Evolutionary conservation across 2,329 filamentous ascomycete genomes (phyloP).

Genomic region (Aquanectria penicillioides): DNA sequence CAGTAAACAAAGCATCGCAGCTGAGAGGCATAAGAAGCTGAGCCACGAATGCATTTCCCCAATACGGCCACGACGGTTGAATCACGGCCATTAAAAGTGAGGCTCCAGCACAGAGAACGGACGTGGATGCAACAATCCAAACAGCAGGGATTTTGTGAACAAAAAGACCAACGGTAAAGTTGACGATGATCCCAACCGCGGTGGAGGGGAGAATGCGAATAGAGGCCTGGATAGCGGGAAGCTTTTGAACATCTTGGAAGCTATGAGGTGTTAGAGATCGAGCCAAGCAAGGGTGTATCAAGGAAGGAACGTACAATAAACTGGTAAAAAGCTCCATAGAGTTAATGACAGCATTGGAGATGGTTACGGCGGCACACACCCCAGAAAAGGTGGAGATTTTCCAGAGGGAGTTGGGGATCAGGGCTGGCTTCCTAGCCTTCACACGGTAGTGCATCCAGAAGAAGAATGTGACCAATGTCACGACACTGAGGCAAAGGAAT

Average conservation of each 20-base stretch:
- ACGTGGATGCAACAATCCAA: constrained; percentile 52
- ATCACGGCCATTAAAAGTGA: constrained; percentile 67
- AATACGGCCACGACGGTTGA: constrained; percentile 60
- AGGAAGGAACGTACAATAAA: constrained; percentile 58
- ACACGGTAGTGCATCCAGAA: constrained; percentile 65
- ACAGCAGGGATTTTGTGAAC: constrained; percentile 53
- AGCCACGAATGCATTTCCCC: constrained; percentile 57
- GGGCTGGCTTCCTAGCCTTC: constrained; percentile 56
- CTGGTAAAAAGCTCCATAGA: constrained; percentile 57
- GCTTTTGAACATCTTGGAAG: constrained; percentile 60
- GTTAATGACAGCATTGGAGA: constrained; percentile 56
- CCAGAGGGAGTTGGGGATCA: constrained; percentile 71
- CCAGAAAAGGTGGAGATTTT: constrained; percentile 63
- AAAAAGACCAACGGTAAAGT: constrained; percentile 55
- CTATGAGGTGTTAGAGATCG: constrained; percentile 41
- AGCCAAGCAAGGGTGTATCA: too few species aligned
- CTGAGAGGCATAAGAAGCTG: constrained; percentile 52
- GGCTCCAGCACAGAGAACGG: constrained; percentile 54
- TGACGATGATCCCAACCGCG: constrained; percentile 54
- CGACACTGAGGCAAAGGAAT: constrained; percentile 54
- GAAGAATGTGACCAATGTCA: constrained; percentile 59
- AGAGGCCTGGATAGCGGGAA: constrained; percentile 56
- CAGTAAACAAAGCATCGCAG: constrained; percentile 60
- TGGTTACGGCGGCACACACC: constrained; percentile 61
- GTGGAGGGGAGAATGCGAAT: constrained; percentile 57